Conservation (phyloP, 2,329 filamentous ascomycete genomes). For the Reticulascus tulasneorum region DNA sequence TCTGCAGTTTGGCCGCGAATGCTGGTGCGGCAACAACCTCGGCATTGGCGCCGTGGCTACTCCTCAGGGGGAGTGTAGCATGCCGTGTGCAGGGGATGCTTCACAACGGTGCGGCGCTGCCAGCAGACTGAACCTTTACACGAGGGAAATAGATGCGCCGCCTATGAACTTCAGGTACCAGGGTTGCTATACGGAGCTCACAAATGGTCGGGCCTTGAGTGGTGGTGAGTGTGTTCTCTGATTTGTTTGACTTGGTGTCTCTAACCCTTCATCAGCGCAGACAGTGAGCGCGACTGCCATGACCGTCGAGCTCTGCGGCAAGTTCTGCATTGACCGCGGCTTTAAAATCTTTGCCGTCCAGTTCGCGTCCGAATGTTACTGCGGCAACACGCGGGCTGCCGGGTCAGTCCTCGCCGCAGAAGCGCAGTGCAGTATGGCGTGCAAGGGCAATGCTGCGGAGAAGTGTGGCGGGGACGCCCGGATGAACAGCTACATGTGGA, state of each 20-base stretch:
- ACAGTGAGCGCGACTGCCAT: no score
- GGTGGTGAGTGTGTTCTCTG: no score
- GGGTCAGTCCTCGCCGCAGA: neutral
- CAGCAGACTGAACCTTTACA: no score
- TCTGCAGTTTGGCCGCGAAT: neutral
- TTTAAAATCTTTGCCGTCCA: neutral
- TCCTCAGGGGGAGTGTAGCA: neutral
- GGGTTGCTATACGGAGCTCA: no score
- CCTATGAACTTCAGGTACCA: no score
- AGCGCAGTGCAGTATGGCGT: neutral
- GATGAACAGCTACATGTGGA: no score
- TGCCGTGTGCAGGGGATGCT: neutral
- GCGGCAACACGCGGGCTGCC: neutral
- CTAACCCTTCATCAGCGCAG: no score
- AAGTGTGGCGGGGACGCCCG: neutral
- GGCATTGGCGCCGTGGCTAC: neutral
- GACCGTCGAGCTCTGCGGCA: neutral
- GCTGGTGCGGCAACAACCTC: slow-evolving; percentile 1
- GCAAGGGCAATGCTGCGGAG: neutral
- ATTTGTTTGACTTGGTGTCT: no score
- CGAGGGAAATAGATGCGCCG: no score
- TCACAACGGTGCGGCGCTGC: no score
- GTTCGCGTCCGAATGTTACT: neutral
- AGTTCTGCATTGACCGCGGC: neutral
- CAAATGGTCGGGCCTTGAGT: no score